These are phyloP conservation scores for Xylaria curta DNA, from an alignment of 495 filamentous ascomycete species.

Conservation along the genomic window DNA sequence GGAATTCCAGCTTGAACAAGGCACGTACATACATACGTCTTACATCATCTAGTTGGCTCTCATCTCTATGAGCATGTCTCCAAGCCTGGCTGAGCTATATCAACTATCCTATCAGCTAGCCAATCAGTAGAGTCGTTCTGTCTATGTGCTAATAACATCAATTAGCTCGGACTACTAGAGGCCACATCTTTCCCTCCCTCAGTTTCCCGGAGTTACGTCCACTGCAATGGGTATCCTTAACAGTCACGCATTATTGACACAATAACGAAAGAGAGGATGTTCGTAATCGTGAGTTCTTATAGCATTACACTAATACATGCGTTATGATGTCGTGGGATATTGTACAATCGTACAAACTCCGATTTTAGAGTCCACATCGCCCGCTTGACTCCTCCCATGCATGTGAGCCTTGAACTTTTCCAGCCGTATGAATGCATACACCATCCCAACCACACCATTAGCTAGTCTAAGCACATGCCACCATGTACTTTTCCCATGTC, in stretches of 20 bases:
- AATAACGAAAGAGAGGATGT: neutral
- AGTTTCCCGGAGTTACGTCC: neutral
- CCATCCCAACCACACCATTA: conserved; percentile 34
- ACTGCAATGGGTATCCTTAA: neutral
- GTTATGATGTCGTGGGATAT: conserved; percentile 34
- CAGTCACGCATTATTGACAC: neutral
- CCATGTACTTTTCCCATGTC: conserved; percentile 25
- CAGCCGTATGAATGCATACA: conserved; percentile 43
- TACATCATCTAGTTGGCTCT: neutral
- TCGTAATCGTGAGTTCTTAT: conserved; percentile 29
- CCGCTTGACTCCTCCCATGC: conserved; percentile 45
- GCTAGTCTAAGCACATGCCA: conserved; percentile 30
- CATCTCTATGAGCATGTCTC: neutral
- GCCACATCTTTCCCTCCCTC: neutral
- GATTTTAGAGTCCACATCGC: conserved; percentile 33
- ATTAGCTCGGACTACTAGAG: neutral
- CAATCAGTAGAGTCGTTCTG: neutral
- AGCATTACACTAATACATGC: conserved; percentile 38
- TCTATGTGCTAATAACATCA: neutral
- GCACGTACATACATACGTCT: neutral
- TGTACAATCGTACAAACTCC: conserved; percentile 43
- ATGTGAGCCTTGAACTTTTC: conserved; percentile 43
- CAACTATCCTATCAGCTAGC: neutral
- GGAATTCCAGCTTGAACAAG: neutral
- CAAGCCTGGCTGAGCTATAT: neutral